Conservation (phyloP, 2,329 filamentous ascomycete species). For the Cercospora zeina region DNA sequence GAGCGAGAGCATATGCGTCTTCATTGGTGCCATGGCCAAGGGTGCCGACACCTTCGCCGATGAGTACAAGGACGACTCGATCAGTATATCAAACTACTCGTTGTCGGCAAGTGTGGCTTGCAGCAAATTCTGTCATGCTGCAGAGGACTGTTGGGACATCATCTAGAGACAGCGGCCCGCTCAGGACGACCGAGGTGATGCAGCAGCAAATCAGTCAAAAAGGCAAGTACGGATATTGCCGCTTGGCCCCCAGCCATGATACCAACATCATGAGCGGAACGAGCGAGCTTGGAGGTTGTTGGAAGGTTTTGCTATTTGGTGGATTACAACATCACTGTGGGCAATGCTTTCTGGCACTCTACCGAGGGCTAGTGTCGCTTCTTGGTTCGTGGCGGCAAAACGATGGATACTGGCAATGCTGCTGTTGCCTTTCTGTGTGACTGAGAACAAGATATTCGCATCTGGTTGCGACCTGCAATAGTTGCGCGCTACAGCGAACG, state of each 20-base stretch:
- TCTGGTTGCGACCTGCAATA: neutral
- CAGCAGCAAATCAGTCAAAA: conserved; percentile 7
- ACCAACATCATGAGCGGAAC: conserved; percentile 30
- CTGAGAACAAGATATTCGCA: neutral
- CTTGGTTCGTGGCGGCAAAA: neutral
- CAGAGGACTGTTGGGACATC: conserved; percentile 93
- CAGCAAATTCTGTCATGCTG: conserved; percentile 99
- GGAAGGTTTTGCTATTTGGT: conserved; percentile 14
- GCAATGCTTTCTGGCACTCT: conserved; percentile 14
- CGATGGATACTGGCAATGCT: neutral
- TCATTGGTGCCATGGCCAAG: conserved; percentile 98
- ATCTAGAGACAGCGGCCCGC: conserved; percentile 58
- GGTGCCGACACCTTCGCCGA: conserved; percentile 95
- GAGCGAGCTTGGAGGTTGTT: conserved; percentile 16
- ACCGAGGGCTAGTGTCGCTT: neutral
- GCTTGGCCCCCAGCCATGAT: conserved; percentile 26
- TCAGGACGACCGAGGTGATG: conserved; percentile 9
- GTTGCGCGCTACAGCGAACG: neutral
- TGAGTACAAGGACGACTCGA: conserved; percentile 90
- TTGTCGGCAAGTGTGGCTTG: conserved; percentile 96
- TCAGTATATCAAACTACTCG: conserved; percentile 97
- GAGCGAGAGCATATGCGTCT: conserved; percentile 94
- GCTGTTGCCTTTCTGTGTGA: neutral
- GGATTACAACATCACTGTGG: conserved; percentile 20
- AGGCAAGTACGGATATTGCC: conserved; percentile 31